Conservation (phyloP, 2,329 filamentous ascomycete species). For the Hymenoscyphus scutula region DNA sequence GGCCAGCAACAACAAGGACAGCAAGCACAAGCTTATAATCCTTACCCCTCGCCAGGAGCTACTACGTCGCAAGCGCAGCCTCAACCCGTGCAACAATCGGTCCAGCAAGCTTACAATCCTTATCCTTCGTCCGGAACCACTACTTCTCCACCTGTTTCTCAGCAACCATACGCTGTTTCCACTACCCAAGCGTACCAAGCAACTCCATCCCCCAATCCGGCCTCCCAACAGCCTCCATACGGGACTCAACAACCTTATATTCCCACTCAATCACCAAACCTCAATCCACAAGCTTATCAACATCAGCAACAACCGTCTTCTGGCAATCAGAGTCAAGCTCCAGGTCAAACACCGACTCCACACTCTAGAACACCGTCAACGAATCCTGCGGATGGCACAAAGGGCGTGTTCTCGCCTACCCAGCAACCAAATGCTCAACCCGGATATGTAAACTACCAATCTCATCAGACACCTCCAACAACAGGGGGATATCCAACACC, state of each 20-base stretch:
- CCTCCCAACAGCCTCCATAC: slow-evolving; percentile 3
- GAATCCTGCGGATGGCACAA: background rate
- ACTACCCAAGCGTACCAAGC: slow-evolving; percentile 3
- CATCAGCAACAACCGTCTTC: background rate
- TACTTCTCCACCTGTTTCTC: background rate
- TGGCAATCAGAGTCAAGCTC: background rate
- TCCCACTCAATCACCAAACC: slow-evolving; percentile 5
- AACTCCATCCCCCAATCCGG: slow-evolving; percentile 2
- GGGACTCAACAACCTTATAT: slow-evolving; percentile 1
- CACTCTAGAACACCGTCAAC: background rate
- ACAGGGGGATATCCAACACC: slow-evolving; percentile 3
- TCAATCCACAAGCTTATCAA: background rate
- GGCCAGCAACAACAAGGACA: slow-evolving; percentile 4
- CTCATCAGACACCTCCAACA: background rate
- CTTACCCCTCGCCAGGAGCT: background rate
- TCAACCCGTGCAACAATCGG: background rate
- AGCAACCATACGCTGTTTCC: background rate
- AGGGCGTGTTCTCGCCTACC: background rate
- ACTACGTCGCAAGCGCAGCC: background rate
- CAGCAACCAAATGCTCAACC: background rate
- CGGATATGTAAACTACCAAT: background rate
- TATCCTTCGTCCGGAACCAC: background rate
- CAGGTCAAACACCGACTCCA: background rate
- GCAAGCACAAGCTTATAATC: background rate
- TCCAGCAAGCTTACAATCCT: slow-evolving; percentile 1